phyloP scores from a whole-genome alignment of 192 early-diverging fungal genomes.

The Ambispora gerdemannii region DNA sequence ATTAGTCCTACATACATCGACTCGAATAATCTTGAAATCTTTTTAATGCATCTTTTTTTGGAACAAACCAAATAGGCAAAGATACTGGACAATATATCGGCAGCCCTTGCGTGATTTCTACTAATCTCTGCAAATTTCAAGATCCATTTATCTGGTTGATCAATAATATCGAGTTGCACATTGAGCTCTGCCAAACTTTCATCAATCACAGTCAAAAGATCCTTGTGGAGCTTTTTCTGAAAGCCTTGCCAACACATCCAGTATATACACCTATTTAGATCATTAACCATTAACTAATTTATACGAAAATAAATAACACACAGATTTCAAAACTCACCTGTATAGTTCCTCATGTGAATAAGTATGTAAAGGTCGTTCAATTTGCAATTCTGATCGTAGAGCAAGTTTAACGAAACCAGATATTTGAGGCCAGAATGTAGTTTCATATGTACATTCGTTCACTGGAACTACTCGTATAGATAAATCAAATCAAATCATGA shows the following conservation, averaged over 20 bases:
- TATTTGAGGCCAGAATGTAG: slow-evolving; percentile 28
- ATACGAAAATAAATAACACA: neutral
- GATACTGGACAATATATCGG: slow-evolving; percentile 24
- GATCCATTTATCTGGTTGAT: slow-evolving; percentile 11
- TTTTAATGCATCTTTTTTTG: neutral
- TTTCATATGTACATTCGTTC: slow-evolving; percentile 14
- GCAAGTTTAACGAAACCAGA: slow-evolving; percentile 26
- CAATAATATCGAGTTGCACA: slow-evolving; percentile 3
- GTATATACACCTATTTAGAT: slow-evolving; percentile 29
- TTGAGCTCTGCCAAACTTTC: slow-evolving; percentile 14
- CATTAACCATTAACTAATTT: neutral
- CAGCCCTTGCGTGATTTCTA: slow-evolving; percentile 28
- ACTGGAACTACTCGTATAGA: slow-evolving; percentile 9
- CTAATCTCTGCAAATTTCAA: slow-evolving; percentile 18
- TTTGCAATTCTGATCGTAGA: slow-evolving; percentile 18
- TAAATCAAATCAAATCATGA: too few species aligned
- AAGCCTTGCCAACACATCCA: slow-evolving; percentile 36
- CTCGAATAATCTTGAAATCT: neutral
- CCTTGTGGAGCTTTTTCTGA: slow-evolving; percentile 20
- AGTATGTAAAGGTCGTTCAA: slow-evolving; percentile 18
- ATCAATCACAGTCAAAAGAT: slow-evolving; percentile 5
- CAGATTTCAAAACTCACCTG: slow-evolving; percentile 6
- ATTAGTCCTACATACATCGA: neutral
- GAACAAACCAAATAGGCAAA: slow-evolving; percentile 32
- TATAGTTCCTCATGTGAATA: slow-evolving; percentile 36